Evolutionary conservation across 257 asterid genomes (phyloP), one percentile per base, ranked within the genome.

Genomic region (Scutellaria galericulata): DNA sequence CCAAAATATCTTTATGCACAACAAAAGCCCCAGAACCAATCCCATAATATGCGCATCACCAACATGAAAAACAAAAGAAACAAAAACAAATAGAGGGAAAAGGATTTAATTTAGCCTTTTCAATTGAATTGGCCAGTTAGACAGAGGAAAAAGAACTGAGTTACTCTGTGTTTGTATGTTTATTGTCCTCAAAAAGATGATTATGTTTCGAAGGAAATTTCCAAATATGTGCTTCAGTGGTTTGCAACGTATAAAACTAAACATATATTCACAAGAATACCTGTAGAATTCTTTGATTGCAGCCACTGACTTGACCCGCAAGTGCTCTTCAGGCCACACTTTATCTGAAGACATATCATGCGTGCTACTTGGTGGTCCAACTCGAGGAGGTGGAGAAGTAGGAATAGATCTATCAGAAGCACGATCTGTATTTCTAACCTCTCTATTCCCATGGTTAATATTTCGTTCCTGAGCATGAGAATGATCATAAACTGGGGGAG

Each of bases 271-370:
- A 35, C 54, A 66, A 72, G 7, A 44, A 68, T 86, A 95, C 99
- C 98, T 88, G 91, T 95, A 95, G 66, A 83, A 95, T 85, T 95
- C 98, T 80, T 83, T 87, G 39, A 95, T 92, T n/a, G 98, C 68
- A 73, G 92, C 70, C 82, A 88, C 27, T 66, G 96, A 92, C 86
- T 82, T 89, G 51, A 85, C 87, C 40, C 76, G 81, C 76, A 92
- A 66, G 14, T 69, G 87, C 61, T 95, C 95, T 82, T 87, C 99
- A 0, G 92, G 56, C 84, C 63, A 80, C 42, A 52, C 80, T 66
- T 51, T 80, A 15, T 86, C 96, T 27, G 96, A 75, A 75, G 85
- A 69, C 44, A 73, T 84, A 80, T 77, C 68, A 4, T 77, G 83
- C 5, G 72, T 50, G 37, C 78, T 68, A 42, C 60, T 60, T 51